Percentiles rank a stretch among this genome's conserved stretches.
Evolutionary conservation across 2,329 filamentous ascomycete genomes (phyloP).

Genomic region (Gyromitra esculenta): DNA sequence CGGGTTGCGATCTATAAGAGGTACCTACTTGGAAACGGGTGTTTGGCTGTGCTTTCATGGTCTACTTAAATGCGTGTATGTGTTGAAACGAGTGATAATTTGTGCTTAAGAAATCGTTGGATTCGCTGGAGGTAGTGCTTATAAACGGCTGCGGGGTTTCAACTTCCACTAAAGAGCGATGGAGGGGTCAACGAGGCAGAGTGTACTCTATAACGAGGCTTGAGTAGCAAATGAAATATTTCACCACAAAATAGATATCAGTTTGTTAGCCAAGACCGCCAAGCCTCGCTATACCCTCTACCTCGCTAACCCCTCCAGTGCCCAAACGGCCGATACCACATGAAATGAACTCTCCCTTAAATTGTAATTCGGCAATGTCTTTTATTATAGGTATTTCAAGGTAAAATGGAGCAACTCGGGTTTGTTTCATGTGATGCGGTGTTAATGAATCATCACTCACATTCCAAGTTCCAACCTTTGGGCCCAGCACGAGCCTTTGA

Average conservation of each 20-base stretch:
- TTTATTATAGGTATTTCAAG: not conserved
- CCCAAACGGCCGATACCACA: too few relatives aligned
- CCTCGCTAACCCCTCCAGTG: too few relatives aligned
- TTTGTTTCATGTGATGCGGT: conserved; percentile 6
- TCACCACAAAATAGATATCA: too few relatives aligned
- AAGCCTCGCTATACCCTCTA: too few relatives aligned
- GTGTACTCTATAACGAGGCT: too few relatives aligned
- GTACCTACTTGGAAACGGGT: not conserved
- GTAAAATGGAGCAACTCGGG: not conserved
- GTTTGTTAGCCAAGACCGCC: too few relatives aligned
- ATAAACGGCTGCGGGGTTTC: not conserved
- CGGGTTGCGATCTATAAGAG: too few relatives aligned
- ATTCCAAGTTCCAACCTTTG: conserved; percentile 7
- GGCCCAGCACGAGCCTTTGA: not conserved
- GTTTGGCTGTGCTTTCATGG: not conserved
- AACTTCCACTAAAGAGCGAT: not conserved
- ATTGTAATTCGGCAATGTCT: too few relatives aligned
- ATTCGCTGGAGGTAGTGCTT: not conserved
- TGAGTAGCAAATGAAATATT: too few relatives aligned
- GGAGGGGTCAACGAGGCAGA: not conserved
- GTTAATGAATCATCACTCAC: conserved; percentile 10
- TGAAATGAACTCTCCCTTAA: too few relatives aligned
- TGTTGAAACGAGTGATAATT: conserved; percentile 15
- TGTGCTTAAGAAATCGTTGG: not conserved
- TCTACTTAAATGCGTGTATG: not conserved